Conservation (phyloP, 2,329 filamentous ascomycete genomes). For the Colletotrichum echinochloae region DNA sequence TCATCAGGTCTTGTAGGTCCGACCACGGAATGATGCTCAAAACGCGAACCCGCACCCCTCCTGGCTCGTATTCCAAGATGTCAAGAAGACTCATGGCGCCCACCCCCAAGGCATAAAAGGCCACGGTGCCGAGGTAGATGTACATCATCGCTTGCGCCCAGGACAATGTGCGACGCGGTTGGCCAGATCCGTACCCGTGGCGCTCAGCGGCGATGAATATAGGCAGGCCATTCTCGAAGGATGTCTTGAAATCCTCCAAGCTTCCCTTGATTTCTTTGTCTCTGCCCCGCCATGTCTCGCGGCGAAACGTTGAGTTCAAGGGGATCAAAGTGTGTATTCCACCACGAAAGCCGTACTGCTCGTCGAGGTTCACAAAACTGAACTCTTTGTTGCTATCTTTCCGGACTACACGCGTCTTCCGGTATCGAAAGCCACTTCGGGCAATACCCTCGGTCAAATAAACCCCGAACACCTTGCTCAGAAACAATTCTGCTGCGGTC, state of each 20-base stretch:
- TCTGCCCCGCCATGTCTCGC: no score
- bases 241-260: no score
- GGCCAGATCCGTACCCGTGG: conserved; percentile 20
- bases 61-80: background rate
- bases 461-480: conserved; percentile 14
- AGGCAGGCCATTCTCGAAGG: background rate
- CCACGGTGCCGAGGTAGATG: conserved; percentile 14
- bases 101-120: background rate
- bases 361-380: background rate
- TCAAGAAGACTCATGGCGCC: background rate
- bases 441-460: conserved; percentile 12
- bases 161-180: background rate
- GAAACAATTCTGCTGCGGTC: background rate
- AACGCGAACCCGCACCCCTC: background rate
- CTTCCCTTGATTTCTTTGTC: background rate
- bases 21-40: conserved; percentile 20
- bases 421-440: background rate
- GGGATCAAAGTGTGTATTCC: no score
- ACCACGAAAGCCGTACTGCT: conserved; percentile 4
- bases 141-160: conserved; percentile 3
- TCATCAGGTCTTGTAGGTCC: conserved; percentile 24
- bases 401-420: background rate
- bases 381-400: background rate
- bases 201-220: background rate
- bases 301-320: no score